phyloP scores from a whole-genome alignment of 2,329 filamentous ascomycete species.

The Beauveria rudraprayagi region DNA sequence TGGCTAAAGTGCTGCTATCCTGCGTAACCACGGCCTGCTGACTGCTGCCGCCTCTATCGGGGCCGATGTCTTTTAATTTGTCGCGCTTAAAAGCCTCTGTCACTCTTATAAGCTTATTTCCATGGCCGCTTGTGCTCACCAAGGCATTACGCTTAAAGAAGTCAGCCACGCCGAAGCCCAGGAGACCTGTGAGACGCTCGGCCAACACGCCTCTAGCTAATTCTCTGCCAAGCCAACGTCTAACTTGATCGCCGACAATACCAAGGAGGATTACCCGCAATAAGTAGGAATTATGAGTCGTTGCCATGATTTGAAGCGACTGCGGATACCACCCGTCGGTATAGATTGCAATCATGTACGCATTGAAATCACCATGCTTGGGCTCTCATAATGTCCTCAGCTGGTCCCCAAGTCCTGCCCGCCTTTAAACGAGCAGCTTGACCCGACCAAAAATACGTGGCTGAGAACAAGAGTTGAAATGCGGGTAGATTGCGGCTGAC shows the following conservation, averaged over 20 bases:
- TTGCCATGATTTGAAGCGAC: too few relatives aligned
- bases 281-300: neutral
- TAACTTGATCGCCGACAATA: slow-evolving; percentile 5
- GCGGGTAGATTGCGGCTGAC: too few relatives aligned
- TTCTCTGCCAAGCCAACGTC: slow-evolving; percentile 43
- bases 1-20: slow-evolving; percentile 40
- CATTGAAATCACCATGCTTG: too few relatives aligned
- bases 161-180: slow-evolving; percentile 60
- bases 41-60: slow-evolving; percentile 43
- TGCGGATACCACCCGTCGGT: too few relatives aligned
- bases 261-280: slow-evolving; percentile 4
- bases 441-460: too few relatives aligned
- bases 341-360: too few relatives aligned
- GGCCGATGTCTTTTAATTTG: slow-evolving; percentile 46
- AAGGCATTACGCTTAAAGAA: slow-evolving; percentile 56
- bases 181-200: slow-evolving; percentile 60
- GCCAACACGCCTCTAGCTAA: slow-evolving; percentile 53
- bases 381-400: too few relatives aligned
- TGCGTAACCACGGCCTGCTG: slow-evolving; percentile 48
- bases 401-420: too few relatives aligned
- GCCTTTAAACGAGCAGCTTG: too few relatives aligned
- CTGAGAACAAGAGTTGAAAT: too few relatives aligned
- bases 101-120: slow-evolving; percentile 43
- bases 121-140: slow-evolving; percentile 52
- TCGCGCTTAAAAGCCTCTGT: slow-evolving; percentile 41